These are phyloP conservation scores for Talaromyces sp. DNA, from an alignment of 2,329 filamentous ascomycete genomes.

Conservation along the genomic window DNA sequence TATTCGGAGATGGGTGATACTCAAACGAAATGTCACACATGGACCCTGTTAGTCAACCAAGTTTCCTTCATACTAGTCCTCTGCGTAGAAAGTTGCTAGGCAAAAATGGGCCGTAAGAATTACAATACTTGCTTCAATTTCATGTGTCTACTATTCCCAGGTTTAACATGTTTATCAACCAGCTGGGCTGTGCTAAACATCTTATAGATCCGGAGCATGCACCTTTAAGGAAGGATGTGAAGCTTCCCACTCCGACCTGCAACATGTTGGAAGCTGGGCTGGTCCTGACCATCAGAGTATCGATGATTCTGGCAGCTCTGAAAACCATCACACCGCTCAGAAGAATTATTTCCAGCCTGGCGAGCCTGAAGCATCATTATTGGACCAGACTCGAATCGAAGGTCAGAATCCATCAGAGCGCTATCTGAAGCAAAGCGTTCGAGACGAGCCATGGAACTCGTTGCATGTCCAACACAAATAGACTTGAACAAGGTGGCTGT, in stretches of 20 bases:
- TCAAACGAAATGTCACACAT: background rate
- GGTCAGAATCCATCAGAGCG: background rate
- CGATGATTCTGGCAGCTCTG: background rate
- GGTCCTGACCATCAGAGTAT: background rate
- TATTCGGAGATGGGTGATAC: background rate
- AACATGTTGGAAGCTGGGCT: background rate
- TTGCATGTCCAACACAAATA: background rate
- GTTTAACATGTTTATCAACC: background rate
- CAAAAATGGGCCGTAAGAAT: no score
- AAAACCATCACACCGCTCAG: background rate
- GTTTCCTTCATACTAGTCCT: background rate
- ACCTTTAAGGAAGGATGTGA: background rate
- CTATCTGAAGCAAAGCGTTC: background rate
- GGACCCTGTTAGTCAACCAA: background rate
- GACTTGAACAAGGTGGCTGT: background rate
- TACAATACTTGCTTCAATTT: background rate
- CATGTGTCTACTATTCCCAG: background rate
- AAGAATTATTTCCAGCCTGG: background rate
- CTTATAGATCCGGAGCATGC: background rate
- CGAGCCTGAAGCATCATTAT: background rate
- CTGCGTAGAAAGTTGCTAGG: no score
- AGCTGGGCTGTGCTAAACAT: background rate
- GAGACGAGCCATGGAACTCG: conserved; percentile 2
- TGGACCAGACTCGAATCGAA: no score
- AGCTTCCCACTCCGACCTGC: background rate